These are phyloP conservation scores for Fraxinus baroniana DNA, from an alignment of 305 asterid genomes.

Conservation along the genomic window DNA sequence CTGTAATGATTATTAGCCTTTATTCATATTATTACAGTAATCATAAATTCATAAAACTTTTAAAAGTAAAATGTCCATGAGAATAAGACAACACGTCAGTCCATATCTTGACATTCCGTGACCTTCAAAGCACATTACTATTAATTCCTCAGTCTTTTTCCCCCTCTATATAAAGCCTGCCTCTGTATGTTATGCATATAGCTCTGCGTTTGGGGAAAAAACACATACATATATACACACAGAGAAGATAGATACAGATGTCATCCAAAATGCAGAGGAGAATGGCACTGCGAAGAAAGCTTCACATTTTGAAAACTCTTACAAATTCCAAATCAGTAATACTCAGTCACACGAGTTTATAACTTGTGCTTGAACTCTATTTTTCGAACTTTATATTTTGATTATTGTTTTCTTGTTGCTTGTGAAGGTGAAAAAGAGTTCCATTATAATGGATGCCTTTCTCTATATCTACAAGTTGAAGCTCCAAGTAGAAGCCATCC, in stretches of 20 bases:
- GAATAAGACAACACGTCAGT: slow-evolving; percentile 44
- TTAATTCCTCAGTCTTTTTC: slow-evolving; percentile 20
- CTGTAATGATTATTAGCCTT: neutral
- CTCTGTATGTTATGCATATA: neutral
- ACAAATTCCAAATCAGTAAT: slow-evolving; percentile 69
- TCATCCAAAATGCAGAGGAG: slow-evolving; percentile 41
- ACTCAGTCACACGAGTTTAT: neutral
- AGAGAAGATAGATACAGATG: slow-evolving; percentile 29
- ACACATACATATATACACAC: neutral
- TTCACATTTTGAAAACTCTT: slow-evolving; percentile 44
- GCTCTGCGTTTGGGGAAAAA: neutral
- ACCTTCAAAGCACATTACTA: slow-evolving; percentile 30
- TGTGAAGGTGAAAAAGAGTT: slow-evolving; percentile 57
- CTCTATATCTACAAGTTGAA: slow-evolving; percentile 52
- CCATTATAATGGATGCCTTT: slow-evolving; percentile 54
- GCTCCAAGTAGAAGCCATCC: slow-evolving; percentile 59
- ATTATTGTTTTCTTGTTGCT: neutral
- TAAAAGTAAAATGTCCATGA: slow-evolving; percentile 28
- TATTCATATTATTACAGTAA: slow-evolving; percentile 7
- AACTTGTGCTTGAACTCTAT: neutral
- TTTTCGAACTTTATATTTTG: neutral
- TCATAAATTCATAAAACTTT: slow-evolving; percentile 22
- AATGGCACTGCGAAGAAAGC: slow-evolving; percentile 46
- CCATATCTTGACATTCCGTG: slow-evolving; percentile 60
- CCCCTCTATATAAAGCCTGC: slow-evolving; percentile 37